Conservation (phyloP, 2,329 filamentous ascomycete species). For the Phialemoniopsis sp. region DNA sequence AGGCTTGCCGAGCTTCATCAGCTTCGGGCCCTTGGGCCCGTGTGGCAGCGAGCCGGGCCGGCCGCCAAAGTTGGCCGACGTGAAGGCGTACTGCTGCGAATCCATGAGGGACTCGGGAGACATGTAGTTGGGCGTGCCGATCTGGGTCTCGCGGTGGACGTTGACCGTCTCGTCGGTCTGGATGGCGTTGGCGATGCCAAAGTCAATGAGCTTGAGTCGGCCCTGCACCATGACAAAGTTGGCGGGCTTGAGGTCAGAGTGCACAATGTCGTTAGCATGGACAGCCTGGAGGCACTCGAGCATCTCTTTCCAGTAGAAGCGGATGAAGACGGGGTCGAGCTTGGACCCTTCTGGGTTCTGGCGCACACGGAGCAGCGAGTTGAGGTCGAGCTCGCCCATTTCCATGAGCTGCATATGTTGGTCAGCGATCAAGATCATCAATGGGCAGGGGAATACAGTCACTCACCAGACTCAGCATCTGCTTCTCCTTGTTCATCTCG, state of each 20-base stretch:
- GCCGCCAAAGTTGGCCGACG: constrained; percentile 32
- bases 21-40: constrained; percentile 49
- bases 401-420: constrained; percentile 75
- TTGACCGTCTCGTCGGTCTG: constrained; percentile 95
- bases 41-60: constrained; percentile 29
- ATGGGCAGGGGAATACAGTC: not conserved
- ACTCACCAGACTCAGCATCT: constrained; percentile 78
- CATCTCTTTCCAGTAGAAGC: constrained; percentile 99
- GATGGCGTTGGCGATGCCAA: constrained; percentile 97
- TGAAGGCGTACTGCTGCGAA: constrained; percentile 54
- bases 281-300: constrained; percentile 89
- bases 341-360: constrained; percentile 67
- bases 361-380: constrained; percentile 73
- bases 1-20: constrained; percentile 95
- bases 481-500: constrained; percentile 90
- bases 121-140: constrained; percentile 99
- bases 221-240: constrained; percentile 95
- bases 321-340: constrained; percentile 85
- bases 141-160: constrained; percentile 90
- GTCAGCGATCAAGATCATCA: not conserved
- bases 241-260: constrained; percentile 93
- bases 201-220: constrained; percentile 92
- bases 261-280: constrained; percentile 86
- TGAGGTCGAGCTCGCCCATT: constrained; percentile 90
- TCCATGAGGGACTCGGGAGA: constrained; percentile 91